Percentiles rank a stretch among this genome's conserved stretches.
phyloP scores from a whole-genome alignment of 192 early-diverging fungal genomes.

The Mortierella hygrophila region DNA sequence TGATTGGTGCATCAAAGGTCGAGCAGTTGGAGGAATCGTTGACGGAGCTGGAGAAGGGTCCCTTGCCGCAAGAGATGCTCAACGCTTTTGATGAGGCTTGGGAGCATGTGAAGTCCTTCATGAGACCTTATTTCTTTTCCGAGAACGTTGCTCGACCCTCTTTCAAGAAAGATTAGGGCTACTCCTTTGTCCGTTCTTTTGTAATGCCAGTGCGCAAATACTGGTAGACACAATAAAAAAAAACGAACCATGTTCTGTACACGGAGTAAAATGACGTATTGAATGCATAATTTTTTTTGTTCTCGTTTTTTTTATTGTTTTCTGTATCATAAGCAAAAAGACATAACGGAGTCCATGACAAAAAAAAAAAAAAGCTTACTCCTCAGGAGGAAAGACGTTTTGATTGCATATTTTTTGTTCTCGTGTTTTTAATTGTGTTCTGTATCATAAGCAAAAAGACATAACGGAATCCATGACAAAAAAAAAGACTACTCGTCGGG shows the following conservation, averaged over 20 bases:
- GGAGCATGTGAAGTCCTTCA: conserved; percentile 50
- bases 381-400: background rate
- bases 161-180: background rate
- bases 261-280: background rate
- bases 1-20: conserved; percentile 53
- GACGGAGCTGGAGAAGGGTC: conserved; percentile 60
- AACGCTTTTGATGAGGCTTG: conserved; percentile 69
- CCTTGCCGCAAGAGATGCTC: conserved; percentile 62
- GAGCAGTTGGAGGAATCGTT: conserved; percentile 58
- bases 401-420: background rate
- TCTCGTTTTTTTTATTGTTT: background rate
- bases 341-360: no score
- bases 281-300: background rate
- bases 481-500: conserved; percentile 13
- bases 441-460: background rate
- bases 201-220: no score
- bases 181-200: no score
- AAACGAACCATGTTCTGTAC: no score
- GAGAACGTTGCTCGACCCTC: background rate
- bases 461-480: no score
- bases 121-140: conserved; percentile 35
- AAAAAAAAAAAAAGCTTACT: background rate
- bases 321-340: background rate
- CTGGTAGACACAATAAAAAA: no score
- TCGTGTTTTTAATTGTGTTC: background rate